phyloP scores from a whole-genome alignment of 2,329 filamentous ascomycete species.

The Paradendryphiella salina region DNA sequence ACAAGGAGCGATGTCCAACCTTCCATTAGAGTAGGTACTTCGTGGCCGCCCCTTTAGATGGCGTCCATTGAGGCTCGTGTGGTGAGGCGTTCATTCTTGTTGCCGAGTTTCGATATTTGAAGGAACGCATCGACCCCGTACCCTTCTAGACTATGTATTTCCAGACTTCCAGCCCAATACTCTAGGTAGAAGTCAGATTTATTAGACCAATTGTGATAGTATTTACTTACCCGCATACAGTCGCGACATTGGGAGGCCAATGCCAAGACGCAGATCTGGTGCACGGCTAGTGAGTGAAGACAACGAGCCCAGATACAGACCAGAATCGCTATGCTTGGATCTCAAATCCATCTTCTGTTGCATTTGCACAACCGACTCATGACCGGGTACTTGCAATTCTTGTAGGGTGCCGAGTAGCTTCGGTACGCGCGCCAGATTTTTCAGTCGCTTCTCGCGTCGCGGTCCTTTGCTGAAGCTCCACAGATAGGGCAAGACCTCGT shows the following conservation, averaged over 20 bases:
- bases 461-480: constrained; percentile 98
- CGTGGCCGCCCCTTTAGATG: constrained; percentile 37
- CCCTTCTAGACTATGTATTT: constrained; percentile 89
- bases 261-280: constrained; percentile 84
- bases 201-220: neutral
- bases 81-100: constrained; percentile 93
- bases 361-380: constrained; percentile 14
- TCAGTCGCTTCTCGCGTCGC: constrained; percentile 72
- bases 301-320: constrained; percentile 63
- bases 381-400: constrained; percentile 64
- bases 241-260: constrained; percentile 89
- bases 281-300: constrained; percentile 79
- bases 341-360: constrained; percentile 28
- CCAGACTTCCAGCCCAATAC: constrained; percentile 93
- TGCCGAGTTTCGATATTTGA: constrained; percentile 93
- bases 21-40: neutral
- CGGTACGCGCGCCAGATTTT: constrained; percentile 84
- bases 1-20: neutral
- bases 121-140: constrained; percentile 96
- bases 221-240: constrained; percentile 68
- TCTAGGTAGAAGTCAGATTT: constrained; percentile 52
- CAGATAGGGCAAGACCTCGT: constrained; percentile 81
- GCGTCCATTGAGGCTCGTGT: constrained; percentile 58
- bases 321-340: constrained; percentile 29
- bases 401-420: constrained; percentile 92